Percentiles rank a stretch among this genome's conserved stretches.
Evolutionary conservation across 371 early-diverging fungal species (phyloP).

Genomic region (Mortierella sp.): DNA sequence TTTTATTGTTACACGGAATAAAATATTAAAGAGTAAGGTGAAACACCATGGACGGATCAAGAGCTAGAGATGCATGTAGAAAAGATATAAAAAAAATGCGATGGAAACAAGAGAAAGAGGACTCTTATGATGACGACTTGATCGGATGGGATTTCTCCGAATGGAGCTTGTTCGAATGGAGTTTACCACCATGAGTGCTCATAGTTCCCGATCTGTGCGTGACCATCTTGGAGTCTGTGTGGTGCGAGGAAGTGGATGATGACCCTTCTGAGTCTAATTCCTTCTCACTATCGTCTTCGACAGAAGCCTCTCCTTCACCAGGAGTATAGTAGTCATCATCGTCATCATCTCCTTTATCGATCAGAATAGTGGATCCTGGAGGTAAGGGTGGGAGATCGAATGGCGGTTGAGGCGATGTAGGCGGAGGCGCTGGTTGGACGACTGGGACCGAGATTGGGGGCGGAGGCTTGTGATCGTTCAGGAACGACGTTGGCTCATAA

Average conservation of each 20-base stretch:
- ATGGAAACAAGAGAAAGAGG: too few relatives aligned
- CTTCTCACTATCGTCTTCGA: background rate
- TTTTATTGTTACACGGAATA: too few relatives aligned
- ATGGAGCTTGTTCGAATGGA: too few relatives aligned
- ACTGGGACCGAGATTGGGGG: background rate
- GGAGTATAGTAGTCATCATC: background rate
- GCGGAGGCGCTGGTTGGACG: background rate
- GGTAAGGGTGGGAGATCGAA: constrained; percentile 26
- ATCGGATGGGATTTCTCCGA: too few relatives aligned
- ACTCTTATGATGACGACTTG: too few relatives aligned
- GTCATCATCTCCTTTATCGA: constrained; percentile 17
- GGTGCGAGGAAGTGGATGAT: background rate
- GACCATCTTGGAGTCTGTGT: background rate
- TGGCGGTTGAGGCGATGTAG: constrained; percentile 4
- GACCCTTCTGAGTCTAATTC: background rate
- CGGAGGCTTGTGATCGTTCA: constrained; percentile 6
- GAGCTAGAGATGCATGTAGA: too few relatives aligned
- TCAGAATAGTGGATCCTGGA: constrained; percentile 26
- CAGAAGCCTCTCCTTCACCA: background rate
- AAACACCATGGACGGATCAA: too few relatives aligned
- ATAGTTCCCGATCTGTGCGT: too few relatives aligned
- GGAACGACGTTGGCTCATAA: constrained; percentile 18
- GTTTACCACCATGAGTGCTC: too few relatives aligned
- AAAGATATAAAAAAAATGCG: too few relatives aligned
- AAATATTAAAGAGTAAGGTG: too few relatives aligned